Evolutionary conservation across 192 early-diverging fungal species (phyloP).

Genomic region (Funneliformis geosporum): DNA sequence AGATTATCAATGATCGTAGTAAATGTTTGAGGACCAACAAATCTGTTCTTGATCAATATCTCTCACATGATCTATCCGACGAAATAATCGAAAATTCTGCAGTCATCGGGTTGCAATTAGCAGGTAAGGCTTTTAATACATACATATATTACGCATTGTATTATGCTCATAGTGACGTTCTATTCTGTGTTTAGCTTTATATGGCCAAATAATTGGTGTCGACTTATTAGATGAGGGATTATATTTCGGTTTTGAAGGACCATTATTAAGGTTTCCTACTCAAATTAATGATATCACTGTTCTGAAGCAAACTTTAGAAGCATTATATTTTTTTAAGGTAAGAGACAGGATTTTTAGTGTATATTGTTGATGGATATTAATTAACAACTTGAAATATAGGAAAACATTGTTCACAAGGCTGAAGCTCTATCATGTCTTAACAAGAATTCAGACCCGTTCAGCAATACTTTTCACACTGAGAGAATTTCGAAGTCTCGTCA

Average conservation of each 20-base stretch:
- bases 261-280: background rate
- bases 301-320: too few species aligned
- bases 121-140: background rate
- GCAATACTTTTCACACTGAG: constrained; percentile 27
- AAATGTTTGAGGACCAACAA: constrained; percentile 28
- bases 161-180: too few species aligned
- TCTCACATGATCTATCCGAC: constrained; percentile 25
- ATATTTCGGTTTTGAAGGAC: constrained; percentile 29
- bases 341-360: background rate
- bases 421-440: constrained; percentile 25
- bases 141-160: too few species aligned
- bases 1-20: constrained; percentile 29
- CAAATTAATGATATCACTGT: background rate
- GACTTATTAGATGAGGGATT: constrained; percentile 34
- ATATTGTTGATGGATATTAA: constrained; percentile 16
- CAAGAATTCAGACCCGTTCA: constrained; percentile 17
- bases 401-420: constrained; percentile 29
- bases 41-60: constrained; percentile 27
- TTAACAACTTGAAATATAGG: constrained; percentile 25
- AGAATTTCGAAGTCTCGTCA: constrained; percentile 31
- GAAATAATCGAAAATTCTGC: constrained; percentile 30
- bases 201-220: constrained; percentile 23
- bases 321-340: too few species aligned
- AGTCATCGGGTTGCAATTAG: constrained; percentile 22
- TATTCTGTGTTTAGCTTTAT: background rate